These are phyloP conservation scores for Pleurozium schreberi DNA, from an alignment of 225 moss, liverwort and hornwort genomes.

Conservation along the genomic window DNA sequence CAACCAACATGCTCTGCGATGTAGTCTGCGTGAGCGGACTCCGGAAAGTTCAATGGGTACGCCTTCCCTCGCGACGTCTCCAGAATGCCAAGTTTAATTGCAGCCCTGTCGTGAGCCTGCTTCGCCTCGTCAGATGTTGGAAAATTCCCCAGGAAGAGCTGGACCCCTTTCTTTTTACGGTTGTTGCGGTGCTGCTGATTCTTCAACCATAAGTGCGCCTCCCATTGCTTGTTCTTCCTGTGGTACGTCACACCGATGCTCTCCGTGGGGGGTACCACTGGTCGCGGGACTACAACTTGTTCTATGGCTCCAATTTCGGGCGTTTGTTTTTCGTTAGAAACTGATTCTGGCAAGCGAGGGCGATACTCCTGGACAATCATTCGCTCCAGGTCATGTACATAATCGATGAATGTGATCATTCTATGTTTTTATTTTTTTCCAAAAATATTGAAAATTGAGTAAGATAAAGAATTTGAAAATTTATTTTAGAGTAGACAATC, in stretches of 20 bases:
- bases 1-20: neutral
- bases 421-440: too few relatives aligned
- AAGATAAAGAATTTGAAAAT: too few relatives aligned
- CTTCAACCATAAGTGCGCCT: constrained; percentile 28
- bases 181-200: neutral
- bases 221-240: neutral
- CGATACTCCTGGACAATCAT: neutral
- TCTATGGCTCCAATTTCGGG: neutral
- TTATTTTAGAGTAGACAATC: too few relatives aligned
- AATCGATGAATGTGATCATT: neutral
- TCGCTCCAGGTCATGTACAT: neutral
- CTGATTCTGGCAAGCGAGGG: neutral
- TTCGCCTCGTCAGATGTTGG: neutral
- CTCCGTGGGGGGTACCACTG: neutral
- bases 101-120: constrained; percentile 10
- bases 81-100: neutral
- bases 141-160: constrained; percentile 13
- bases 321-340: too few relatives aligned
- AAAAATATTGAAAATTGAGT: too few relatives aligned
- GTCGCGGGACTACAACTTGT: neutral
- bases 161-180: constrained; percentile 5
- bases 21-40: neutral
- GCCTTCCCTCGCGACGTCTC: neutral
- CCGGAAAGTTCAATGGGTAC: constrained; percentile 7
- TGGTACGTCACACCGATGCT: constrained; percentile 16